A percentile compares a stretch with the other conserved stretches of the same genome.
phyloP scores from a whole-genome alignment of 306 rosid species.

The Glycine tomentella region DNA sequence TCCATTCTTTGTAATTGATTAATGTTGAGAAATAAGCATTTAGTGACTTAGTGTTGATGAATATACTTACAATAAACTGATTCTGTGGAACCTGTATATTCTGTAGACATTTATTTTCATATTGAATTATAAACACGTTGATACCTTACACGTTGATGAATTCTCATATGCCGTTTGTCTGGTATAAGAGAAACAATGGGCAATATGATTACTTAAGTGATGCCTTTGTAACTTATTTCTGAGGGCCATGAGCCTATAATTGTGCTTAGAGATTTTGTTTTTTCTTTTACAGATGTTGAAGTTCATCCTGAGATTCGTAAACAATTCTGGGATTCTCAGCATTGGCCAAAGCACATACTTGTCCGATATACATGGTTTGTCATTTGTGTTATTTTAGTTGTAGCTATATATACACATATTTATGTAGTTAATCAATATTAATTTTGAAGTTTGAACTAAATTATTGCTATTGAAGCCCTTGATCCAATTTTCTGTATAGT shows the following conservation, averaged over 20 bases:
- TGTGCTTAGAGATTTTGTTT: slow-evolving; percentile 1
- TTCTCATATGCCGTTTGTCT: background rate
- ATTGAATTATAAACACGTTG: background rate
- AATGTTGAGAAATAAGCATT: slow-evolving; percentile 8
- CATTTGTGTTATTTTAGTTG: slow-evolving; percentile 44
- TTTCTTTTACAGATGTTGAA: slow-evolving; percentile 67
- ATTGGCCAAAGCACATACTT: slow-evolving; percentile 94
- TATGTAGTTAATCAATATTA: background rate
- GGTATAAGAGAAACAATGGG: slow-evolving; percentile 18
- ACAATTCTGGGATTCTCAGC: slow-evolving; percentile 87
- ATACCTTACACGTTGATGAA: background rate
- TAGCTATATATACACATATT: background rate
- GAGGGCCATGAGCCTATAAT: slow-evolving; percentile 26
- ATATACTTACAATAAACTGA: slow-evolving; percentile 8
- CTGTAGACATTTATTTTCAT: slow-evolving; percentile 20
- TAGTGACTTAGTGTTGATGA: slow-evolving; percentile 3
- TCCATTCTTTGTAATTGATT: slow-evolving; percentile 19
- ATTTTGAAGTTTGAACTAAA: slow-evolving; percentile 11
- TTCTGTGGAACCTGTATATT: background rate
- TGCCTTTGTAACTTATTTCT: slow-evolving; percentile 28
- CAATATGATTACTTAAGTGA: slow-evolving; percentile 23
- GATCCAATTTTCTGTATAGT: slow-evolving; percentile 18
- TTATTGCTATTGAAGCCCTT: background rate
- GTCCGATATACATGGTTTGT: slow-evolving; percentile 87
- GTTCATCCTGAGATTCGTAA: slow-evolving; percentile 73